Evolutionary conservation across 805 yeast genomes (phyloP), one percentile per base, ranked within the genome.

Genomic region (Cephaloascus fragrans): DNA sequence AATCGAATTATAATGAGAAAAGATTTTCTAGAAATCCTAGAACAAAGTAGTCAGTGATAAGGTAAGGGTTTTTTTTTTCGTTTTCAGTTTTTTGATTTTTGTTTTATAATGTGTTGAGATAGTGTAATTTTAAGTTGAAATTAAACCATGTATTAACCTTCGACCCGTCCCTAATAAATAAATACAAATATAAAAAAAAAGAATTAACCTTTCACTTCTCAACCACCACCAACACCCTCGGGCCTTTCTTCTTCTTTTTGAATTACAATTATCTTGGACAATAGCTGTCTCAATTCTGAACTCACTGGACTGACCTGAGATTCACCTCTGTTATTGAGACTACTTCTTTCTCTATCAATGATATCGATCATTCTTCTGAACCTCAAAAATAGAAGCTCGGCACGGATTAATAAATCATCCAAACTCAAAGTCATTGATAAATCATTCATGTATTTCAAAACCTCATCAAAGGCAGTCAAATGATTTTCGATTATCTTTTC

Each of bases 401-500:
- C 80, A 33, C 96, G 69, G n/a, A 84, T 77, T 38, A 90, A 67
- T 34, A 88, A 62, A 47, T 85, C 94, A 36, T 83, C 76, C 48
- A 88, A 62, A 41, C 85, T 79, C 64, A 87, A 66, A 2, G 79
- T 72, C 67, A 82, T 82, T 37, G 86, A 78, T 42, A 93, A 69
- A 50, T 90, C 97, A 60, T 93, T 93, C 76, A 90, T 83, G 55
- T 83, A 93, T 62, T 84, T 87, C 51, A 93, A 71, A 19, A 93
- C 89, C 55, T 90, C 96, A 54, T 93, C 97, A 61, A 93, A 90
- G 44, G 80, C 77, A 26, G 66, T 66, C 43, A 93, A 65, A 50
- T 86, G 83, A 32, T 79, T 75, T 44, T 80, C 76, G 23, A 90
- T 84, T 32, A 84, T 78, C 36, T 79, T 74, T 49, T 88, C 84